Conservation (phyloP, 345 rosid genomes). For the Gossypium rotundifolium region DNA sequence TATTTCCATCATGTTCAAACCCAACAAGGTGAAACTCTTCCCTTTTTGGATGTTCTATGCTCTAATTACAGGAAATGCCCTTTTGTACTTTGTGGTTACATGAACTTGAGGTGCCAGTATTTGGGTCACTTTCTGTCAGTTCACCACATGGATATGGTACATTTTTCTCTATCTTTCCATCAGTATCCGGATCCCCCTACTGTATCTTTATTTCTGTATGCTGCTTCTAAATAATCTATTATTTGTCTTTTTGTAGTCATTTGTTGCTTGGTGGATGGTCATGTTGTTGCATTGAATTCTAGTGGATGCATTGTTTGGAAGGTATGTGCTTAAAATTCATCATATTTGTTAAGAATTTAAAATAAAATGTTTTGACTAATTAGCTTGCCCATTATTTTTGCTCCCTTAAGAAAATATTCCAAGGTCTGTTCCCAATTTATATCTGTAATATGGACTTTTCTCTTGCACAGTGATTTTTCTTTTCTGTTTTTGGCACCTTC, state of each 20-base stretch:
- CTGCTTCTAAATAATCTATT: neutral
- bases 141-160: conserved; percentile 46
- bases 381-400: neutral
- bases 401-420: neutral
- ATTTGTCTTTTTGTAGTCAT: conserved; percentile 46
- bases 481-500: neutral
- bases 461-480: neutral
- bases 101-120: conserved; percentile 74
- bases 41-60: neutral
- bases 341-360: neutral
- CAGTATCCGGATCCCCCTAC: neutral
- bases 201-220: neutral
- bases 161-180: neutral
- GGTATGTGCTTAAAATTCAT: conserved; percentile 33
- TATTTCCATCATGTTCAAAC: neutral
- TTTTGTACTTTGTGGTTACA: conserved; percentile 60
- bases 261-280: conserved; percentile 93
- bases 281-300: conserved; percentile 45
- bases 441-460: neutral
- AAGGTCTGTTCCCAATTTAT: neutral
- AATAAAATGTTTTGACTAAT: neutral
- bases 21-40: neutral
- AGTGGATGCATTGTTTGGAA: conserved; percentile 69
- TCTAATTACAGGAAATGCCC: conserved; percentile 51
- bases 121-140: conserved; percentile 65